Evolutionary conservation across 2,329 filamentous ascomycete species (phyloP).

Genomic region (Stemphylium beticola): DNA sequence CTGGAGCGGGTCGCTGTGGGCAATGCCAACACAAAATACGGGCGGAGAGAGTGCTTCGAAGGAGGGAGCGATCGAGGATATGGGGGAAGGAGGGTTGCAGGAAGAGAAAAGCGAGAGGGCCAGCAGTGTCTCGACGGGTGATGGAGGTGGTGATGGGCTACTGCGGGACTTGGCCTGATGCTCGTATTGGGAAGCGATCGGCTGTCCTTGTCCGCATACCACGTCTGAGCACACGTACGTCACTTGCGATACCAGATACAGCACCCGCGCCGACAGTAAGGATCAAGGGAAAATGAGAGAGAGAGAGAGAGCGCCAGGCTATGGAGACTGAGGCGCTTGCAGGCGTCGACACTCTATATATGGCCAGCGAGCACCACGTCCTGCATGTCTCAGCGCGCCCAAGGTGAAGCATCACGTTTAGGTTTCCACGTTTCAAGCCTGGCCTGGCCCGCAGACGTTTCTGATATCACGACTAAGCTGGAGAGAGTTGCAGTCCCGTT

Average conservation of each 20-base stretch:
- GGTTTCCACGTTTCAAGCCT: conserved; percentile 30
- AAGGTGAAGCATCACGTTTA: conserved; percentile 32
- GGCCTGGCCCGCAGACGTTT: conserved; percentile 7
- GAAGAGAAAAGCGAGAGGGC: conserved; percentile 20
- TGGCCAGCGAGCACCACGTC: conserved; percentile 1
- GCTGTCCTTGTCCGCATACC: conserved; percentile 34
- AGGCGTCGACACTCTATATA: conserved; percentile 16
- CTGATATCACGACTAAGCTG: conserved; percentile 8
- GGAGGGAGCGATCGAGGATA: conserved; percentile 44
- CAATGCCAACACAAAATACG: conserved; percentile 39
- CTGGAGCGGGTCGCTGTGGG: conserved; percentile 36
- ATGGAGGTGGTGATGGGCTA: conserved; percentile 21
- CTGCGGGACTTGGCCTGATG: conserved; percentile 30
- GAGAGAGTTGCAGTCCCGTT: conserved; percentile 3
- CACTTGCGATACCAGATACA: conserved; percentile 26
- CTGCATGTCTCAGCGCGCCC: conserved; percentile 29
- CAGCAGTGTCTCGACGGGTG: conserved; percentile 21
- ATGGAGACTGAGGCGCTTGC: conserved; percentile 15
- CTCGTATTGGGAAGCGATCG: conserved; percentile 32
- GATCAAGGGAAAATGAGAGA: not conserved
- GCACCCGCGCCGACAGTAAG: conserved; percentile 18
- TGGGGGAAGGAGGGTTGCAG: conserved; percentile 29
- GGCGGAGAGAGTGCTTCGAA: conserved; percentile 47
- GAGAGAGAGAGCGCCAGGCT: conserved; percentile 9
- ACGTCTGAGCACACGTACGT: conserved; percentile 36